Evolutionary conservation across 1,284 basidiomycete genomes (phyloP), one percentile per base, ranked within the genome.

Genomic region (Fomitopsis schrenkii): DNA sequence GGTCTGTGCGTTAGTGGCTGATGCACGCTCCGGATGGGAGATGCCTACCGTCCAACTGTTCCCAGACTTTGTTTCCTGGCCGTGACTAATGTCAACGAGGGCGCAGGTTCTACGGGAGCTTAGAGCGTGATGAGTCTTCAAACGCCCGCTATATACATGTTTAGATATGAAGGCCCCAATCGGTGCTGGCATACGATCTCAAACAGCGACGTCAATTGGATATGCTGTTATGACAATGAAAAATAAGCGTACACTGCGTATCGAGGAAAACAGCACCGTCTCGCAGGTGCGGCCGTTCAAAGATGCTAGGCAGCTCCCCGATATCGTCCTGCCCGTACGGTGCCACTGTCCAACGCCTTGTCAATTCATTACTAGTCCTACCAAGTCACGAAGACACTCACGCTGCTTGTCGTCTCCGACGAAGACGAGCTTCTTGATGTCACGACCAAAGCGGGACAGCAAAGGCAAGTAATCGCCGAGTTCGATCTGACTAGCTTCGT

Each of bases 401-500:
- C 79, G 72, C 55, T 83, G 80, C 64, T 77, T 78, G 26, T 79
- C 72, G 59, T 82, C 80, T 50, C 80, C 82, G 66, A 82, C 80
- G 59, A 81, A 83, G 41, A 68, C 74, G 14, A 77, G 63, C 59
- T 76, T 78, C 38, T 71, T 46, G 46, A 76, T 63, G 9, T 50
- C 56, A 0, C 58, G 30, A 19, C 61, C 60, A 69, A 77, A 74
- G 10, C 71, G 66, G 56, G 65, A 62, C 50, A 73, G 63, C 5
- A 71, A 42, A 17, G 78, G 76, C 1, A 81, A 70, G 62, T 80
- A 82, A 54, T 76, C 72, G 2, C 75, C 75, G 62, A 74, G 60
- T 44, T 81, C 78, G 57, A 82, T 82, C 61, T 83, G 80, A 7
- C 78, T 79, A 1, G 82, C 80, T 62, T 82, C 80, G 68, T 83